These are phyloP conservation scores for Aquilaria yunnanensis DNA, from an alignment of 345 rosid genomes.

Conservation along the genomic window DNA sequence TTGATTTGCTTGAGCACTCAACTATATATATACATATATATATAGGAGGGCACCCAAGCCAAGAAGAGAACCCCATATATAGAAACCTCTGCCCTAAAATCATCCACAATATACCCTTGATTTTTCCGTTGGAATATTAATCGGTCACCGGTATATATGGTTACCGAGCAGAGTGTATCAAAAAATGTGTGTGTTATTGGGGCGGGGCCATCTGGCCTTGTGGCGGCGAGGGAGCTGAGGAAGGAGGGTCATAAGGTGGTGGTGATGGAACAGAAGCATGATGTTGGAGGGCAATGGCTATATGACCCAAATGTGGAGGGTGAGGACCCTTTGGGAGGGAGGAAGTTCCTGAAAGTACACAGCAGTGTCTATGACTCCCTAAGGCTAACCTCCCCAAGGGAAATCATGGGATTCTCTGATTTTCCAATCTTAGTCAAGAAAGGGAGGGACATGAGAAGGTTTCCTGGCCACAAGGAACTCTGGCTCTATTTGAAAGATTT, in stretches of 20 bases:
- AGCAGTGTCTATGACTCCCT: conserved; percentile 85
- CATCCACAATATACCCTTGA: background rate
- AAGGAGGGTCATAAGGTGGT: conserved; percentile 76
- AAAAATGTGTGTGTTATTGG: conserved; percentile 86
- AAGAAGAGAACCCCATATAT: background rate
- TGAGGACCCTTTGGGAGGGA: conserved; percentile 53
- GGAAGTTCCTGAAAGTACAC: conserved; percentile 44
- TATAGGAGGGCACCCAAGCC: too few relatives aligned
- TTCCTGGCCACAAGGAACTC: conserved; percentile 82
- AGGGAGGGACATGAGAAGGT: conserved; percentile 74
- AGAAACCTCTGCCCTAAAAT: conserved; percentile 1
- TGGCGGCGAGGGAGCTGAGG: conserved; percentile 77
- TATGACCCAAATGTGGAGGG: conserved; percentile 50
- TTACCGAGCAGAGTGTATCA: conserved; percentile 20
- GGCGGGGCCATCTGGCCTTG: conserved; percentile 90
- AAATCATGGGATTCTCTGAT: conserved; percentile 86
- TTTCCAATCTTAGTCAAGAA: conserved; percentile 75
- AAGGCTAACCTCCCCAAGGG: conserved; percentile 70
- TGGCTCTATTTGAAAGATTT: conserved; percentile 77
- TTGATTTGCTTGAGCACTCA: background rate
- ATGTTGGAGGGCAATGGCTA: conserved; percentile 91
- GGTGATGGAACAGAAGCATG: conserved; percentile 78
- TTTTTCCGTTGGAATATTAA: too few relatives aligned
- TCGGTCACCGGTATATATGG: conserved; percentile 24
- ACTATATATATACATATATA: conserved; percentile 1